A percentile compares a stretch with the other conserved stretches of the same genome.
Conservation (phyloP, 331 rosid genomes). For the Quercus phellos region DNA sequence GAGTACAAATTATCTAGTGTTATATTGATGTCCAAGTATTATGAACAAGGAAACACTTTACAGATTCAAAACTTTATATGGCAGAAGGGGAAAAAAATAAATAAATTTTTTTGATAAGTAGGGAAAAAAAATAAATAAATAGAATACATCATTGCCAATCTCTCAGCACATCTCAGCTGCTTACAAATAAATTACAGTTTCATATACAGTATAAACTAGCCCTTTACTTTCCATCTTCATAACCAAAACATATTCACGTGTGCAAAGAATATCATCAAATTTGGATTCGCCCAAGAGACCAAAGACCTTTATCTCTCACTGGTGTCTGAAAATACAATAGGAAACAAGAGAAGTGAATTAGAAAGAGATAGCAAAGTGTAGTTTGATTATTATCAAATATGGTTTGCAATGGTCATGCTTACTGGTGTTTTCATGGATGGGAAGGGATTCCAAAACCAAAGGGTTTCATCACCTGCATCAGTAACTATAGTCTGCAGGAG, state of each 20-base stretch:
- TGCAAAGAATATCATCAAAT: constrained; percentile 50
- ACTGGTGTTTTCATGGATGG: constrained; percentile 84
- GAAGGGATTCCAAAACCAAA: constrained; percentile 84
- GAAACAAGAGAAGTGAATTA: background rate
- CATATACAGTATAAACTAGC: background rate
- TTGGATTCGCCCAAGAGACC: constrained; percentile 84
- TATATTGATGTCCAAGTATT: background rate
- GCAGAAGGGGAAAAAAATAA: background rate
- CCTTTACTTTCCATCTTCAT: background rate
- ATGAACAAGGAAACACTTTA: background rate
- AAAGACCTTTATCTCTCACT: constrained; percentile 76
- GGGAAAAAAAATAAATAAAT: background rate
- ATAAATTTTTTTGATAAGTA: background rate
- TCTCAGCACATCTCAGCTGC: background rate
- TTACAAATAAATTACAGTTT: background rate
- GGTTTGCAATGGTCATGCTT: constrained; percentile 18
- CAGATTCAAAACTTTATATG: background rate
- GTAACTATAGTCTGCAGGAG: constrained; percentile 82
- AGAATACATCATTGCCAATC: background rate
- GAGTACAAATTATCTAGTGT: too few relatives aligned
- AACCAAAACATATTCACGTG: background rate
- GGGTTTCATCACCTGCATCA: constrained; percentile 93
- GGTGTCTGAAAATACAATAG: constrained; percentile 50
- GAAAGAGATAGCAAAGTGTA: background rate
- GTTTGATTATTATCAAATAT: background rate